Evolutionary conservation across 2,329 filamentous ascomycete genomes (phyloP).

Genomic region (Coniosporium tulheliwenetii): DNA sequence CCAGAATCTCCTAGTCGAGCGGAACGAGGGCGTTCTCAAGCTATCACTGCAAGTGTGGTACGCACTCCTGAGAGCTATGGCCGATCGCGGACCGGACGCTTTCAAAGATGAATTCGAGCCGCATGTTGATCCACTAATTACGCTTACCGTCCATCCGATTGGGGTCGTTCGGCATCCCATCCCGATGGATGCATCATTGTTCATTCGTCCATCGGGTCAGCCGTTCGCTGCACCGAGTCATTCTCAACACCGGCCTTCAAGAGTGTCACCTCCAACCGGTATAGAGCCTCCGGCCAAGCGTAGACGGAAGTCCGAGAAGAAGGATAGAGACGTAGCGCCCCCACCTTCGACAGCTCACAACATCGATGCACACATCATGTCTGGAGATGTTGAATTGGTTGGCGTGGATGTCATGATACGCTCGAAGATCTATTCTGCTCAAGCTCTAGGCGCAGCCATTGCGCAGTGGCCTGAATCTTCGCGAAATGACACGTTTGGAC

Average conservation of each 20-base stretch:
- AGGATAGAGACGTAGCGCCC: slow-evolving; percentile 42
- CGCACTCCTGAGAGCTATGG: slow-evolving; percentile 55
- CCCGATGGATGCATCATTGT: slow-evolving; percentile 76
- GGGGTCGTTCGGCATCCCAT: slow-evolving; percentile 83
- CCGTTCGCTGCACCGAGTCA: slow-evolving; percentile 46
- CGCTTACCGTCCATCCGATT: slow-evolving; percentile 76
- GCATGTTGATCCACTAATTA: slow-evolving; percentile 68
- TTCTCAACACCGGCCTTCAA: slow-evolving; percentile 9
- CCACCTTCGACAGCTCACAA: slow-evolving; percentile 63
- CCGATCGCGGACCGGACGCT: slow-evolving; percentile 41
- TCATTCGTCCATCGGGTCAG: slow-evolving; percentile 85
- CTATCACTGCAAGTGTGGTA: slow-evolving; percentile 80
- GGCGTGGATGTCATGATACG: slow-evolving; percentile 77
- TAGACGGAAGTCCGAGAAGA: slow-evolving; percentile 72
- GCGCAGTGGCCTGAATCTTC: slow-evolving; percentile 50
- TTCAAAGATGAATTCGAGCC: slow-evolving; percentile 50
- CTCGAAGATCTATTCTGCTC: slow-evolving; percentile 75
- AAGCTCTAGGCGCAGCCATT: slow-evolving; percentile 75
- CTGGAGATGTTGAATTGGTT: slow-evolving; percentile 88
- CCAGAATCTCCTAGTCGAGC: slow-evolving; percentile 88
- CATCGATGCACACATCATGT: slow-evolving; percentile 95
- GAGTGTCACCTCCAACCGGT: slow-evolving; percentile 24
- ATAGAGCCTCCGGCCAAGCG: slow-evolving; percentile 55
- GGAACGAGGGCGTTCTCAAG: slow-evolving; percentile 67
- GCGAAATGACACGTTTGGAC: slow-evolving; percentile 47